Percentiles rank a stretch among this genome's conserved stretches.
Conservation (phyloP, 345 rosid species). For the Carallia brachiata region DNA sequence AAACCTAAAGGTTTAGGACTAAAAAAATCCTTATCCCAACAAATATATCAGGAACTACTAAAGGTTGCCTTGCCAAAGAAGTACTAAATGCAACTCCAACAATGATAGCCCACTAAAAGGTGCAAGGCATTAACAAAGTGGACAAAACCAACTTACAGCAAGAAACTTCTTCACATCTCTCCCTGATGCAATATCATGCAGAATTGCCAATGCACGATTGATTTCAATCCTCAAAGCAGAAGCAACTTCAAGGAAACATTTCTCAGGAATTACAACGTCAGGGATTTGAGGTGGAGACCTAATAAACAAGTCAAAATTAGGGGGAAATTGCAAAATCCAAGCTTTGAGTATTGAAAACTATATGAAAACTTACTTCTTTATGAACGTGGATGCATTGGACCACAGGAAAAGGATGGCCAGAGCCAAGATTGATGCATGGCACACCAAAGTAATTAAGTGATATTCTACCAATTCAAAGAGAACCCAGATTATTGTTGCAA, state of each 20-base stretch:
- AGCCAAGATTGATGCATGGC: slow-evolving; percentile 18
- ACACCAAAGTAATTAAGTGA: slow-evolving; percentile 25
- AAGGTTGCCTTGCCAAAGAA: not conserved
- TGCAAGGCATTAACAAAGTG: not conserved
- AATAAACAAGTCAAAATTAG: not conserved
- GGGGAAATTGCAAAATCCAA: not conserved
- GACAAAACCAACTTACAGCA: slow-evolving; percentile 13
- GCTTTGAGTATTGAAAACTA: not conserved
- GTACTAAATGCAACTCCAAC: not conserved
- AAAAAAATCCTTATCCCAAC: too few species aligned
- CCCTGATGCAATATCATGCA: slow-evolving; percentile 24
- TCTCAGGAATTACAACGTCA: slow-evolving; percentile 24
- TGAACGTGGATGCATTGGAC: slow-evolving; percentile 26
- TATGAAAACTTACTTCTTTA: slow-evolving; percentile 19
- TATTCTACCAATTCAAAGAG: slow-evolving; percentile 29
- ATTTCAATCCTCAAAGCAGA: slow-evolving; percentile 27
- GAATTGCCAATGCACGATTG: slow-evolving; percentile 13
- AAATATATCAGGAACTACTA: too few species aligned
- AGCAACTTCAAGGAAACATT: slow-evolving; percentile 21
- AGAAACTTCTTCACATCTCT: slow-evolving; percentile 27
- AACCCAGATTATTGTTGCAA: slow-evolving; percentile 26
- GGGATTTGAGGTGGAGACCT: slow-evolving; percentile 31
- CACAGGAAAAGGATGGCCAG: slow-evolving; percentile 26
- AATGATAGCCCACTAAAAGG: not conserved
- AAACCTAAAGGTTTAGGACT: too few species aligned